Evolutionary conservation across 768 basidiomycete species (phyloP).

Genomic region (Neoboletus subvelutipes): DNA sequence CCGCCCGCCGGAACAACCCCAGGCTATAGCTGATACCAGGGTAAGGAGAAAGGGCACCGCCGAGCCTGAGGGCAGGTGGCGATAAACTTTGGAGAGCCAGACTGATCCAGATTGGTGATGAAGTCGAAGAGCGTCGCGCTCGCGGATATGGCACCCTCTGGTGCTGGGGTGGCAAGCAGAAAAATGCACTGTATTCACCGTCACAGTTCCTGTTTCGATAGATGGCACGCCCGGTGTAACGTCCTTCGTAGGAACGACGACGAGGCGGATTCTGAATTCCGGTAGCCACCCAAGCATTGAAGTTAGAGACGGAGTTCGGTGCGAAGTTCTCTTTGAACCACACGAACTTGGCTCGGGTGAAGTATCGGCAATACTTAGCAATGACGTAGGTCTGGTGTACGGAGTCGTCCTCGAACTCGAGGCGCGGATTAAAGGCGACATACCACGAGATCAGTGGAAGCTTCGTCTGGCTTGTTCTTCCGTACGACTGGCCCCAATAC

Average conservation of each 20-base stretch:
- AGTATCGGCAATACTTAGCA: no score
- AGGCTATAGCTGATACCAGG: no score
- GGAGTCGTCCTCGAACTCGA: conserved; percentile 8
- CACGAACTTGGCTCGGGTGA: no score
- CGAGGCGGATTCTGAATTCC: background rate
- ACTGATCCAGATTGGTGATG: background rate
- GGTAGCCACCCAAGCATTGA: conserved; percentile 4
- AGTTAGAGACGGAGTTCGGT: conserved; percentile 5
- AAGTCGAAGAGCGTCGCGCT: conserved; percentile 5
- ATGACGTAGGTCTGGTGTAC: no score
- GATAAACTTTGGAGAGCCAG: background rate
- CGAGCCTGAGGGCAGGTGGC: no score
- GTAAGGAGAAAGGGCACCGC: no score
- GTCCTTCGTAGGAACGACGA: background rate
- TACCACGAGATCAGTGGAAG: conserved; percentile 12
- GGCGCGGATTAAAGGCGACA: conserved; percentile 7
- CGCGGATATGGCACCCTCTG: background rate
- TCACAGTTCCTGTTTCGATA: conserved; percentile 1
- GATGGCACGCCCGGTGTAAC: background rate
- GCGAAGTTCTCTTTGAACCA: background rate
- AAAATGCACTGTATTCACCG: background rate
- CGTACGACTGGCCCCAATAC: conserved; percentile 17
- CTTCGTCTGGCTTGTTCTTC: conserved; percentile 6
- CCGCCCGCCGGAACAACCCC: no score
- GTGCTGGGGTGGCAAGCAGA: conserved; percentile 1